A percentile compares a stretch with the other conserved stretches of the same genome.
Evolutionary conservation across 2,329 filamentous ascomycete species (phyloP).

Genomic region (Pyricularia sp.): DNA sequence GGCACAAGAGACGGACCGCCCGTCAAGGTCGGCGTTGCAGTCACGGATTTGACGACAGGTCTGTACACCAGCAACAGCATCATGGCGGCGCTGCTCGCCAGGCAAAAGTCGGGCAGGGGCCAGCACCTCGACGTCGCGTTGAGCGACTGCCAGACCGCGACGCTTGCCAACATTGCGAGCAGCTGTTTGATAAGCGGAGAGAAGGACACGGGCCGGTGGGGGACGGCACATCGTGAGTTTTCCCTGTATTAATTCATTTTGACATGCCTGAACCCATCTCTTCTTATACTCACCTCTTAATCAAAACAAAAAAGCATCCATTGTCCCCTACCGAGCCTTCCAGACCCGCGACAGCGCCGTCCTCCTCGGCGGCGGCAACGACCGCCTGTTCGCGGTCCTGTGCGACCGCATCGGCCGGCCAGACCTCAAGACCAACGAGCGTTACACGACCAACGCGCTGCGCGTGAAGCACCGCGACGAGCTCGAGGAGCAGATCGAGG

Average conservation of each 20-base stretch:
- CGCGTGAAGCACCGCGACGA: slow-evolving; percentile 63
- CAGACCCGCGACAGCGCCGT: slow-evolving; percentile 63
- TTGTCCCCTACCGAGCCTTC: slow-evolving; percentile 90
- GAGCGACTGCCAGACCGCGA: slow-evolving; percentile 92
- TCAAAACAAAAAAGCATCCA: slow-evolving; percentile 55
- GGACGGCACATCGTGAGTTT: slow-evolving; percentile 78
- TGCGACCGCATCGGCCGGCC: slow-evolving; percentile 49
- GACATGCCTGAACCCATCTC: not conserved
- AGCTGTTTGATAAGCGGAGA: slow-evolving; percentile 83
- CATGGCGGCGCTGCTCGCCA: slow-evolving; percentile 80
- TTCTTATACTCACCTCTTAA: not conserved
- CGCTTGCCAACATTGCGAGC: slow-evolving; percentile 89
- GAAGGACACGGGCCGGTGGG: slow-evolving; percentile 84
- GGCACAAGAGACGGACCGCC: slow-evolving; percentile 79
- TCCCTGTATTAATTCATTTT: too few relatives aligned
- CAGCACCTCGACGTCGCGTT: slow-evolving; percentile 89
- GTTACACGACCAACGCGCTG: slow-evolving; percentile 51
- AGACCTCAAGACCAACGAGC: slow-evolving; percentile 50
- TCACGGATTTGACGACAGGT: slow-evolving; percentile 91
- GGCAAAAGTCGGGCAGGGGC: slow-evolving; percentile 65
- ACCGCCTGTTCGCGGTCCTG: slow-evolving; percentile 57
- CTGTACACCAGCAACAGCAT: slow-evolving; percentile 93
- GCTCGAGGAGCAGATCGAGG: slow-evolving; percentile 72
- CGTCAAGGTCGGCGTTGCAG: slow-evolving; percentile 94
- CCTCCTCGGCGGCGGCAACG: slow-evolving; percentile 64